phyloP scores from a whole-genome alignment of 2,329 filamentous ascomycete species.

The Raffaelea arxii region DNA sequence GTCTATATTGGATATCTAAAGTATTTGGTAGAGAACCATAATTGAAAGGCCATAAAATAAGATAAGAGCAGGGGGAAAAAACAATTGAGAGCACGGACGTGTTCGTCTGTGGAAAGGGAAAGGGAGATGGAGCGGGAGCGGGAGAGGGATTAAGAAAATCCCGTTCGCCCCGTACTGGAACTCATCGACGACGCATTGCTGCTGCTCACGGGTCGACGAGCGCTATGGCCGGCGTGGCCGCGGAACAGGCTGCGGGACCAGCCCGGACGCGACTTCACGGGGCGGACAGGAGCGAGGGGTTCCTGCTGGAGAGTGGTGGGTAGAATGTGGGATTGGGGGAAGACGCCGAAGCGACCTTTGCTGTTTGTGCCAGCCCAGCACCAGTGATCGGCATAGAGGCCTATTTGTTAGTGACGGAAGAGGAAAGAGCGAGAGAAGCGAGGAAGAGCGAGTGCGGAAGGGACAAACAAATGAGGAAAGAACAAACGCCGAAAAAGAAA shows the following conservation, averaged over 20 bases:
- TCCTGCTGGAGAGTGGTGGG: constrained; percentile 12
- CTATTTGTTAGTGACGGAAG: constrained; percentile 1
- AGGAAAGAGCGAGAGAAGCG: not conserved
- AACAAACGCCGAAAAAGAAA: not conserved
- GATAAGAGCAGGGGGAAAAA: no score
- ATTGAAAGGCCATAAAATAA: no score
- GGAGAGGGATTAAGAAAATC: constrained; percentile 1
- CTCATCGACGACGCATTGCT: constrained; percentile 8
- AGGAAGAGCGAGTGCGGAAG: no score
- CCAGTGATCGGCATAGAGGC: constrained; percentile 23
- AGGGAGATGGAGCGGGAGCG: no score
- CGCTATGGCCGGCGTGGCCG: not conserved
- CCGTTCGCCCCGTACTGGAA: constrained; percentile 10
- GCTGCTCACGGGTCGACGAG: constrained; percentile 11
- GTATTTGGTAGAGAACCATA: no score
- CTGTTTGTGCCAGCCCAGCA: constrained; percentile 26
- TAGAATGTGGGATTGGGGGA: constrained; percentile 18
- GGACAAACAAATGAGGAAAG: not conserved
- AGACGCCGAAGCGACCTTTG: constrained; percentile 24
- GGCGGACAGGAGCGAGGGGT: constrained; percentile 4
- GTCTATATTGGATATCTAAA: no score
- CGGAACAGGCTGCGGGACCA: constrained; percentile 12
- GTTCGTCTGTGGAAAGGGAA: no score
- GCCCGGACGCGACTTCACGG: constrained; percentile 4
- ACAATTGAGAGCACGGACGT: no score